These are phyloP conservation scores for Phytopythium aichiense DNA, from an alignment of 352 stramenopile species.

Conservation along the genomic window DNA sequence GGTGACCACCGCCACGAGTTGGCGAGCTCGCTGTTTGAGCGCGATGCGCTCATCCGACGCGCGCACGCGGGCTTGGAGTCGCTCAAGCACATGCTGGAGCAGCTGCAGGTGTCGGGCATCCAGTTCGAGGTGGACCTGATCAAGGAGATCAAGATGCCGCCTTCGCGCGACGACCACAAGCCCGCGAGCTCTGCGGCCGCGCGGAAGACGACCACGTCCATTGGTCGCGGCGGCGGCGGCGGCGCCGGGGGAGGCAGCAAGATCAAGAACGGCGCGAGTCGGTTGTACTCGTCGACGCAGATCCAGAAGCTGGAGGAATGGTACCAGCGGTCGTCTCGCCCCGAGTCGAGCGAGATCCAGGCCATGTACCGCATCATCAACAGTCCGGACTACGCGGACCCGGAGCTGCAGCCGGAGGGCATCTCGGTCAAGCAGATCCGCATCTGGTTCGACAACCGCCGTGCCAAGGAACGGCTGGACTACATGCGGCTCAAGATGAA, in stretches of 20 bases:
- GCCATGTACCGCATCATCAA: constrained; percentile 90
- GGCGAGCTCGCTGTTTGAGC: constrained; percentile 17
- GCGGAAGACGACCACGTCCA: constrained; percentile 24
- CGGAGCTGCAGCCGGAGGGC: constrained; percentile 79
- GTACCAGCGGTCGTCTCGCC: constrained; percentile 80
- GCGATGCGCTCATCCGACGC: constrained; percentile 46
- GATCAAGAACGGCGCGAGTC: constrained; percentile 73
- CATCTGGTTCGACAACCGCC: constrained; percentile 87
- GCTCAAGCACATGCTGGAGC: constrained; percentile 71
- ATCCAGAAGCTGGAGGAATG: constrained; percentile 89
- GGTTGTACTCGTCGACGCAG: constrained; percentile 83
- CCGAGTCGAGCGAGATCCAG: constrained; percentile 82
- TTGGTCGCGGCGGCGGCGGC: constrained; percentile 31
- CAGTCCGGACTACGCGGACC: constrained; percentile 73
- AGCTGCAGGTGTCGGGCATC: constrained; percentile 75
- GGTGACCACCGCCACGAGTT: not conserved
- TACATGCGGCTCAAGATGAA: constrained; percentile 91
- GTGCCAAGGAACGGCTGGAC: constrained; percentile 79
- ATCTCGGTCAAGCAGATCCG: constrained; percentile 87
- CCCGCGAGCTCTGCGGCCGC: constrained; percentile 10
- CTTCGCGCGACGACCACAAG: constrained; percentile 54
- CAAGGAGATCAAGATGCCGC: constrained; percentile 64
- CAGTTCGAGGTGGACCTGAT: constrained; percentile 84
- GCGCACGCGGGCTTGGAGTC: constrained; percentile 52
- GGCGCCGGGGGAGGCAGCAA: constrained; percentile 41